Conservation (phyloP, 805 yeast species). For the Debaryomyces tyrocola region DNA sequence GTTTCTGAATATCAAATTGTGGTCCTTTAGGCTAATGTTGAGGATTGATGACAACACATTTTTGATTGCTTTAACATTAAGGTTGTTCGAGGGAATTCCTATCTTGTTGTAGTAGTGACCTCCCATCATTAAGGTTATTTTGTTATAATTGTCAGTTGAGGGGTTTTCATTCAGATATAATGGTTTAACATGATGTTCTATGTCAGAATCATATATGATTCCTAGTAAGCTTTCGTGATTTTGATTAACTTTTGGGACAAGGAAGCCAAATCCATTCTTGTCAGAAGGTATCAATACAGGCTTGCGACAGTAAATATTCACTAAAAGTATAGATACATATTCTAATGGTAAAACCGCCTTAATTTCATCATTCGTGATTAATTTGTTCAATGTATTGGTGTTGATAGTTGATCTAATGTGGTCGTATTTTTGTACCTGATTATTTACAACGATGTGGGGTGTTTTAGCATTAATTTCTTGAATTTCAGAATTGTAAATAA, state of each 20-base stretch:
- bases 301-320: slow-evolving; percentile 57
- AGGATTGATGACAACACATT: slow-evolving; percentile 24
- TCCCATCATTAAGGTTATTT: slow-evolving; percentile 87
- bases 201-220: slow-evolving; percentile 86
- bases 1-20: slow-evolving; percentile 25
- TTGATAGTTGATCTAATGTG: slow-evolving; percentile 62
- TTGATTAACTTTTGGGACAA: slow-evolving; percentile 59
- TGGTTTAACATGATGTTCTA: slow-evolving; percentile 41
- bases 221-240: slow-evolving; percentile 70
- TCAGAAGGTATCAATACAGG: slow-evolving; percentile 34
- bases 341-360: slow-evolving; percentile 23
- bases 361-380: slow-evolving; percentile 22
- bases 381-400: slow-evolving; percentile 37
- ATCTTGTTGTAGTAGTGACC: slow-evolving; percentile 55
- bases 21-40: slow-evolving; percentile 18
- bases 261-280: slow-evolving; percentile 79
- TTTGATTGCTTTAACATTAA: slow-evolving; percentile 26
- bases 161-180: slow-evolving; percentile 1
- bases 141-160: slow-evolving; percentile 45
- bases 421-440: slow-evolving; percentile 37
- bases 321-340: slow-evolving; percentile 58
- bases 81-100: slow-evolving; percentile 29
- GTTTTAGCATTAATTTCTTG: slow-evolving; percentile 16
- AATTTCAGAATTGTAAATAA: slow-evolving; percentile 31
- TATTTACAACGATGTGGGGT: slow-evolving; percentile 10